A percentile compares a stretch with the other conserved stretches of the same genome.
Conservation (phyloP, 768 basidiomycete genomes). For the Pulveroboletus sp. region DNA sequence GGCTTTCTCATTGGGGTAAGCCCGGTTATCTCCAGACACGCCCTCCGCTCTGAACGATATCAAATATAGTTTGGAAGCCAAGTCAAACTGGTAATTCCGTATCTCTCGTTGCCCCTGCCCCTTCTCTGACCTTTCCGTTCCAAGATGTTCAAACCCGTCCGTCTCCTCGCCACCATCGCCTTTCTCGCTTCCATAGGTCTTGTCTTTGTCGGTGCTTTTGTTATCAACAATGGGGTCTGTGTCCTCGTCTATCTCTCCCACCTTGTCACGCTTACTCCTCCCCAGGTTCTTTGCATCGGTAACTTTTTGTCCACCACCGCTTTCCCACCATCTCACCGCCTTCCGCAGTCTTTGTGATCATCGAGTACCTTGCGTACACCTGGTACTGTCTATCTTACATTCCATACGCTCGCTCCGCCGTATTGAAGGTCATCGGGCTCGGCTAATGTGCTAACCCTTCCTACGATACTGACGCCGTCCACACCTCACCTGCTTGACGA, state of each 20-base stretch:
- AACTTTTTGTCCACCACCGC: slow-evolving; percentile 7
- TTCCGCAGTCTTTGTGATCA: slow-evolving; percentile 74
- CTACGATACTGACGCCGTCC: slow-evolving; percentile 7
- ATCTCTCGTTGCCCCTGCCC: not conserved
- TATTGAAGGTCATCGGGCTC: slow-evolving; percentile 59
- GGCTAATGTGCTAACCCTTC: slow-evolving; percentile 1
- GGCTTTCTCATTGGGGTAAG: slow-evolving; percentile 88
- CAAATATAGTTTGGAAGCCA: slow-evolving; percentile 66
- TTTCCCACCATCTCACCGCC: not conserved
- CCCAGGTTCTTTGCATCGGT: slow-evolving; percentile 66
- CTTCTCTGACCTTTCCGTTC: not conserved
- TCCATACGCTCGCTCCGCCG: slow-evolving; percentile 79
- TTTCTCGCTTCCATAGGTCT: slow-evolving; percentile 76
- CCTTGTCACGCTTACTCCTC: not conserved
- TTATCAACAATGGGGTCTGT: slow-evolving; percentile 60
- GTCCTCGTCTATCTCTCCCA: not conserved
- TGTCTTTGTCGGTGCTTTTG: slow-evolving; percentile 85
- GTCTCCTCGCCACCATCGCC: slow-evolving; percentile 73
- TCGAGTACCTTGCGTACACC: slow-evolving; percentile 87
- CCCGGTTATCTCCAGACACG: slow-evolving; percentile 7
- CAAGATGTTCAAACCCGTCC: slow-evolving; percentile 94
- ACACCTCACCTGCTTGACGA: not conserved
- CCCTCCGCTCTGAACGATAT: slow-evolving; percentile 1
- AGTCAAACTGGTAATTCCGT: slow-evolving; percentile 59
- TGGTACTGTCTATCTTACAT: slow-evolving; percentile 91